Base-by-base conservation (phyloP, 345 rosid genomes). In the Excoecaria agallocha region DNA sequence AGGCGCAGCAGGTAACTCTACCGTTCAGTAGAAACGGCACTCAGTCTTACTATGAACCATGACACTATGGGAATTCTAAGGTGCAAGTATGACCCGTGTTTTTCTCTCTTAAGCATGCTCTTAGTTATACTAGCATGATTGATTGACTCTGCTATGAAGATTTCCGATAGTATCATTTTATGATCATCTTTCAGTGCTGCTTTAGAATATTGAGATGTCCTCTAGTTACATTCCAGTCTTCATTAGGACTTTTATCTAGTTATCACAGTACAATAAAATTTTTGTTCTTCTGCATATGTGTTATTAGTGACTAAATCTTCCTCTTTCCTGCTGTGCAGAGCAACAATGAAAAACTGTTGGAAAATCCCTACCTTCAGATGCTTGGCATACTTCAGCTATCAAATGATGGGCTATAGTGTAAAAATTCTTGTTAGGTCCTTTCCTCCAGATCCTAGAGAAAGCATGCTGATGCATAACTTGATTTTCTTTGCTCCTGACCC, bases 361-460 rank as follows among this genome's bases (percentile, higher is more conserved):
- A 95, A 83, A 95, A 95, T 79, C 98, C 97, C 24, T 95, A 93
- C 80, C 92, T 95, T 84, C 99, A 95, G 89, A 93, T 95, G 91
- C 89, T 92, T 22, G 98, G 99, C 85, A 87, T 95, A 79, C 93
- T 93, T 83, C 96, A 95, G 83, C 79, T 95, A 24, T 75, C 79
- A 80, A 80, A 80, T 51, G 74, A 75, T 71, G 82, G 82, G 57
- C 62, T 78, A 15, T 79, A 54, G 51, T 48, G 20, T 58, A 45
- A 55, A 37, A 41, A 60, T 16, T 16, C 16, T 25, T n/a, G 24
- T 38, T 50, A 70, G 62, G 12, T 13, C 12, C 5, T 43, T 66
- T 74, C 25, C 61, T 67, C 39, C 48, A 25, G 41, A 64, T 66
- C 52, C 16, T 66, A 50, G 64, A 66, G 52, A 57, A n/a, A 30